Evolutionary conservation across 75 land plant species (phyloP).

Genomic region (Selaginella tamariscina): DNA sequence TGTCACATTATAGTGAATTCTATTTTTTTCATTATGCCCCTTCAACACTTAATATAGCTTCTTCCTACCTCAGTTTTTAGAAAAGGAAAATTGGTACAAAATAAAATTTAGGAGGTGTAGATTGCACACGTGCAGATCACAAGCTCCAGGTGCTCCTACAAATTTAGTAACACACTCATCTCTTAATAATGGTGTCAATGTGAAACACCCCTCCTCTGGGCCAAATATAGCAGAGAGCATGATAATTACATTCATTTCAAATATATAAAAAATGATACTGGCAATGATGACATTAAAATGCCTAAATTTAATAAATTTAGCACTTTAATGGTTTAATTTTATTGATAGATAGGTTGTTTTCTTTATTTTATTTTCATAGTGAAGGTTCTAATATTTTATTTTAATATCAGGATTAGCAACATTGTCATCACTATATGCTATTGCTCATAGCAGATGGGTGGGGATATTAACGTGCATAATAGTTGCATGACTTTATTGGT

Average conservation of each 20-base stretch:
- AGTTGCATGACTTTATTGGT: not conserved
- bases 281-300: not conserved
- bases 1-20: not conserved
- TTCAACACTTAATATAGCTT: too few relatives aligned
- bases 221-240: not conserved
- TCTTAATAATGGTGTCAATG: not conserved
- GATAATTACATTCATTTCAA: not conserved
- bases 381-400: not conserved
- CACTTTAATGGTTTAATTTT: constrained; percentile 5
- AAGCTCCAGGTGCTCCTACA: constrained; percentile 1
- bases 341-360: constrained; percentile 6
- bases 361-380: not conserved
- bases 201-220: not conserved
- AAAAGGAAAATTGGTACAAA: not conserved
- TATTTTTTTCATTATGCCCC: not conserved
- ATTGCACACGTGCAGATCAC: not conserved
- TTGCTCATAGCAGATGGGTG: not conserved
- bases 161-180: not conserved
- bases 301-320: not conserved
- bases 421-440: constrained; percentile 3
- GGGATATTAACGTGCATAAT: not conserved
- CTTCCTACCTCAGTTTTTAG: not conserved
- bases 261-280: not conserved
- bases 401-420: constrained; percentile 1
- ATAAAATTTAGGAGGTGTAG: not conserved